Evolutionary conservation across 73 alveolate species (phyloP).

Genomic region (Paramecium primaurelia): DNA sequence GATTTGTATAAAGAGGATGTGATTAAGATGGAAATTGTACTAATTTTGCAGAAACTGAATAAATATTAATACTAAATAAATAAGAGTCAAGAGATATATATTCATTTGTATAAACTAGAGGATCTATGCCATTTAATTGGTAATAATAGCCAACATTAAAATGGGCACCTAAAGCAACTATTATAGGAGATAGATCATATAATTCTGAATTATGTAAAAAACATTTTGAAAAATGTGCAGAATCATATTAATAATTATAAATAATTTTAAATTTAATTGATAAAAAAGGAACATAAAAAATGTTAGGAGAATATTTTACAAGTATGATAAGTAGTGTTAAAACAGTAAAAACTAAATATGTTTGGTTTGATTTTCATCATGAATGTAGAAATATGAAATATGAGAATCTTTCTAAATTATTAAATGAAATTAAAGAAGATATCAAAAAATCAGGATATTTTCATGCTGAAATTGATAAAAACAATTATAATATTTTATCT

Average conservation of each 20-base stretch:
- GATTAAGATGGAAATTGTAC: conserved; percentile 91
- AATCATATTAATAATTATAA: neutral
- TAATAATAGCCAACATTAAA: conserved; percentile 40
- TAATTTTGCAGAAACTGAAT: conserved; percentile 91
- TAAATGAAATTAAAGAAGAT: conserved; percentile 69
- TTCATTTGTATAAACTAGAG: conserved; percentile 58
- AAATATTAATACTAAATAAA: conserved; percentile 49
- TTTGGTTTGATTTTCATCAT: conserved; percentile 98
- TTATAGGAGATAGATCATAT: conserved; percentile 33
- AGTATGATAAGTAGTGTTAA: conserved; percentile 68
- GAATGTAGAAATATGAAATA: conserved; percentile 97
- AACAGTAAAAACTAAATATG: conserved; percentile 70
- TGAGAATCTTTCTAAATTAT: conserved; percentile 83
- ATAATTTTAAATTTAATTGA: conserved; percentile 52
- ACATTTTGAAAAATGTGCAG: conserved; percentile 40
- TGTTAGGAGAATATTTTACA: conserved; percentile 70
- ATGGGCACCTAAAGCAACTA: conserved; percentile 57
- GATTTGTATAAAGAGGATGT: conserved; percentile 90
- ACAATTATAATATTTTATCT: conserved; percentile 49
- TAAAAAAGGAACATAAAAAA: conserved; percentile 56
- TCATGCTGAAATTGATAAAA: conserved; percentile 33
- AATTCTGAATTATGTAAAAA: conserved; percentile 55
- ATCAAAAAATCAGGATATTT: conserved; percentile 70
- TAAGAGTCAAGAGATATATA: neutral
- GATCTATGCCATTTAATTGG: conserved; percentile 64